Conservation (phyloP, 1,139 yeast species). For the Pichia sp. region DNA sequence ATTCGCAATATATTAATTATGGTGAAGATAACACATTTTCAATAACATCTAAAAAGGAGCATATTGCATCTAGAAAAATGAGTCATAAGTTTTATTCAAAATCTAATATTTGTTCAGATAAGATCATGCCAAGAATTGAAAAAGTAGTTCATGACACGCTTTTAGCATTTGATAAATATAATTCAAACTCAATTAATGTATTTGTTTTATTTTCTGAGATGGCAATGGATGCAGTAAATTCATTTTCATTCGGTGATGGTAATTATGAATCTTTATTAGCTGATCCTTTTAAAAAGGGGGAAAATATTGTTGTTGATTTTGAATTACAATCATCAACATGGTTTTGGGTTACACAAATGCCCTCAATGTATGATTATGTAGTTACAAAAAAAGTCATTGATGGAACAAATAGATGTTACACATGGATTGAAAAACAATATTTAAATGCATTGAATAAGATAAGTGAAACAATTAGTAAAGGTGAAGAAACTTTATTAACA, state of each 20-base stretch:
- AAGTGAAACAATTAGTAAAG: conserved; percentile 26
- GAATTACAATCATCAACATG: conserved; percentile 56
- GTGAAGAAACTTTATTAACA: conserved; percentile 24
- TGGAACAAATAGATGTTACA: conserved; percentile 38
- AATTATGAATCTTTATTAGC: conserved; percentile 31
- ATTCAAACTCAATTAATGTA: conserved; percentile 40
- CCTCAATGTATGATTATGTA: conserved; percentile 46
- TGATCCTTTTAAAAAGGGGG: conserved; percentile 31
- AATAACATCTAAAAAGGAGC: conserved; percentile 43
- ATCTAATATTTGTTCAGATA: conserved; percentile 30
- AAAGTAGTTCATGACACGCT: conserved; percentile 28
- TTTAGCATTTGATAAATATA: conserved; percentile 21
- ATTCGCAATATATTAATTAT: conserved; percentile 57
- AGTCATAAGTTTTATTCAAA: conserved; percentile 48
- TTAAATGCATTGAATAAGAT: conserved; percentile 20
- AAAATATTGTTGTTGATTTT: conserved; percentile 43
- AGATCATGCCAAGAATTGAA: conserved; percentile 30
- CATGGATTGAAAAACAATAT: conserved; percentile 49
- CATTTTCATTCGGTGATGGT: conserved; percentile 51
- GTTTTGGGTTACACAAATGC: conserved; percentile 64
- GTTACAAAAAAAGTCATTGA: conserved; percentile 37
- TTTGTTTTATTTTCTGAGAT: conserved; percentile 59
- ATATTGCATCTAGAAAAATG: conserved; percentile 44
- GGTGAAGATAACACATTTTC: conserved; percentile 57
- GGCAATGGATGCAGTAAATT: conserved; percentile 66